These are phyloP conservation scores for Tylopilus sp. DNA, from an alignment of 768 basidiomycete species.

Conservation along the genomic window DNA sequence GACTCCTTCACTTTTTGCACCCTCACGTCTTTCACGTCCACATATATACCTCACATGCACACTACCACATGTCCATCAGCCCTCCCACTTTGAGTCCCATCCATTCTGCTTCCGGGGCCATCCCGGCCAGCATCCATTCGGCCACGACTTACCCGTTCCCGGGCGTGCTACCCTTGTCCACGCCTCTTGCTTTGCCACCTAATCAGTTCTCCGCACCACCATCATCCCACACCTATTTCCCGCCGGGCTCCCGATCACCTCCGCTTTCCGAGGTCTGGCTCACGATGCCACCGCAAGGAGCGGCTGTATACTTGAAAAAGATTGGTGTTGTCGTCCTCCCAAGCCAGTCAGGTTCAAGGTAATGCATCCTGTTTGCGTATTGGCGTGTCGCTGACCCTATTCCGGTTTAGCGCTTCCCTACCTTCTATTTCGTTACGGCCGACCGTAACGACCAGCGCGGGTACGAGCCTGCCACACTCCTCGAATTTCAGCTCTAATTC, in stretches of 20 bases:
- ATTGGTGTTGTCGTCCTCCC: background rate
- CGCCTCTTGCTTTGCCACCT: slow-evolving; percentile 3
- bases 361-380: too few species aligned
- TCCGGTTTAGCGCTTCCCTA: background rate
- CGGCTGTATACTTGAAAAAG: background rate
- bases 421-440: background rate
- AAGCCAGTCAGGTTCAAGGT: slow-evolving; percentile 12
- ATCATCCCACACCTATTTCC: background rate
- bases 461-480: slow-evolving; percentile 17
- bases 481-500: slow-evolving; percentile 16
- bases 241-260: slow-evolving; percentile 1
- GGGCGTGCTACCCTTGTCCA: slow-evolving; percentile 19
- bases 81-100: slow-evolving; percentile 16
- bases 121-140: slow-evolving; percentile 4
- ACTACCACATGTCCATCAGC: slow-evolving; percentile 26
- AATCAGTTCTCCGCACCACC: slow-evolving; percentile 6
- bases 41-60: slow-evolving; percentile 27
- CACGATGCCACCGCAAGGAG: slow-evolving; percentile 4
- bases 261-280: background rate
- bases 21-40: slow-evolving; percentile 24
- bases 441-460: slow-evolving; percentile 9
- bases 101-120: slow-evolving; percentile 3
- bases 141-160: slow-evolving; percentile 11
- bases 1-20: slow-evolving; percentile 15
- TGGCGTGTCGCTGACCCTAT: slow-evolving; percentile 5